A percentile compares a stretch with the other conserved stretches of the same genome.
Conservation (phyloP, 1,139 yeast genomes). For the Candida pseudoviswanathii region DNA sequence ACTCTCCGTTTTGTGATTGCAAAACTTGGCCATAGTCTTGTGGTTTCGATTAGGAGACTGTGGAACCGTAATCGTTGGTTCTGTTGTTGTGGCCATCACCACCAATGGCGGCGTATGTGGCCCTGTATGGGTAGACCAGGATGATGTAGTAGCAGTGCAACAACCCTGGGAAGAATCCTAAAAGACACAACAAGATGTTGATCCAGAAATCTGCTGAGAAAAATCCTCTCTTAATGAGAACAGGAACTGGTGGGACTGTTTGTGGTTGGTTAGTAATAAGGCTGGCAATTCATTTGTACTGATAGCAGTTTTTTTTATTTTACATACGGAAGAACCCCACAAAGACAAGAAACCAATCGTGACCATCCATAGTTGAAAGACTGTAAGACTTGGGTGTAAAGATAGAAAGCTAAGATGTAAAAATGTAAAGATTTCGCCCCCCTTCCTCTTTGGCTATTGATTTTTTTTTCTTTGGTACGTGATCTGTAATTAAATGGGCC, state of each 20-base stretch:
- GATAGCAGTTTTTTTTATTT: not conserved
- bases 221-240: constrained; percentile 73
- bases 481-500: too few species aligned
- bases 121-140: constrained; percentile 49
- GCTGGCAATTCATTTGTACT: not conserved
- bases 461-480: too few species aligned
- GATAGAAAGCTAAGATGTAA: not conserved
- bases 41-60: constrained; percentile 5
- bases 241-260: constrained; percentile 77
- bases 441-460: not conserved
- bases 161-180: constrained; percentile 84
- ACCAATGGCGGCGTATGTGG: constrained; percentile 18
- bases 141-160: constrained; percentile 66
- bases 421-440: not conserved
- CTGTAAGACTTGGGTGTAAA: not conserved
- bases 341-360: constrained; percentile 78
- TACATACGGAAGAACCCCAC: constrained; percentile 62
- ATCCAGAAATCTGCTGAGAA: constrained; percentile 72
- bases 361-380: constrained; percentile 51
- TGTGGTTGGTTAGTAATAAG: not conserved
- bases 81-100: constrained; percentile 36
- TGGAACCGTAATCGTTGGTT: constrained; percentile 30
- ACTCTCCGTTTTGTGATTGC: not conserved
- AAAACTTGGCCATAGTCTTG: not conserved
- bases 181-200: constrained; percentile 70